These are phyloP conservation scores for Phaeomoniella chlamydospora DNA, from an alignment of 2,329 filamentous ascomycete species.

Conservation along the genomic window DNA sequence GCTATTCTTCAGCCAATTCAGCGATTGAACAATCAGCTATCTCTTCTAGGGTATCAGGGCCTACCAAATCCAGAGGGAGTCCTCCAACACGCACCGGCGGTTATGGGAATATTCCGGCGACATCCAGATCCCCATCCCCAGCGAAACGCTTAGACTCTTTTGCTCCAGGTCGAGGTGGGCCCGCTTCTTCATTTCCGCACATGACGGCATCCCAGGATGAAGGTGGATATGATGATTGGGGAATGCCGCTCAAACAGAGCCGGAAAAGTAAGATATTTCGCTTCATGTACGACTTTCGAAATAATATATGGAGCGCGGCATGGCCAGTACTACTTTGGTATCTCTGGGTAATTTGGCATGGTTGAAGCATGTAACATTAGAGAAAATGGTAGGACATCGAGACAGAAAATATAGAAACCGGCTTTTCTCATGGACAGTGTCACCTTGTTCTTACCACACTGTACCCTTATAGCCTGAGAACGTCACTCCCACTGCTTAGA, in stretches of 20 bases:
- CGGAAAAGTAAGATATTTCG: slow-evolving; percentile 19
- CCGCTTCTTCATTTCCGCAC: slow-evolving; percentile 11
- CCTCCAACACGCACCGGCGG: not conserved
- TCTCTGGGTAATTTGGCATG: slow-evolving; percentile 50
- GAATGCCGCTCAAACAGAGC: slow-evolving; percentile 12
- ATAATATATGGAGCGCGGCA: slow-evolving; percentile 45
- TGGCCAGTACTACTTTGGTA: slow-evolving; percentile 52
- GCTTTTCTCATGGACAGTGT: too few relatives aligned
- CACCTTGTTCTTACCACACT: too few relatives aligned
- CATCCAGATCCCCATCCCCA: slow-evolving; percentile 1
- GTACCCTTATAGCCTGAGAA: too few relatives aligned
- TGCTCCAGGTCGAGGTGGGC: slow-evolving; percentile 20
- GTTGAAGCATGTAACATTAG: slow-evolving; percentile 31
- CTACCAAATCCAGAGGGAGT: not conserved
- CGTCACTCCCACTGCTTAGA: too few relatives aligned
- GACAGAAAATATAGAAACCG: too few relatives aligned
- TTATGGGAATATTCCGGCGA: not conserved
- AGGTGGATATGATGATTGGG: slow-evolving; percentile 14
- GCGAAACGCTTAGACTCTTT: slow-evolving; percentile 5
- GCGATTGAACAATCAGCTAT: not conserved
- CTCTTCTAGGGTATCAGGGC: not conserved
- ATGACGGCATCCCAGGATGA: slow-evolving; percentile 16
- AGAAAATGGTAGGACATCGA: too few relatives aligned
- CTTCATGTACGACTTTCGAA: slow-evolving; percentile 47
- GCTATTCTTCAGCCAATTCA: slow-evolving; percentile 7